Evolutionary conservation across 257 asterid species (phyloP).

Genomic region (Jacaranda copaia): DNA sequence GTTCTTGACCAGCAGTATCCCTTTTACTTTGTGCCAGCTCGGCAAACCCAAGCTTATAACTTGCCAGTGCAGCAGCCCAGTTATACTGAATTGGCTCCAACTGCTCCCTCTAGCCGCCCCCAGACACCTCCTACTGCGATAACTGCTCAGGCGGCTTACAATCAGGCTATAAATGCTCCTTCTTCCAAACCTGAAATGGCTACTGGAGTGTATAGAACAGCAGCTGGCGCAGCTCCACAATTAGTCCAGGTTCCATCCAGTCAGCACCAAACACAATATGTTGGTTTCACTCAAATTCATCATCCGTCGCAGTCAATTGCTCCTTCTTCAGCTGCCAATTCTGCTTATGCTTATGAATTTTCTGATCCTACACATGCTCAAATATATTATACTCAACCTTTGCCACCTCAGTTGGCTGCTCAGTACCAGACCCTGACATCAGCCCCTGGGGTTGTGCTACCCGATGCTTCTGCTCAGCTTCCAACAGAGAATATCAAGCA

Average conservation of each 20-base stretch:
- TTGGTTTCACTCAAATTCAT: constrained; percentile 76
- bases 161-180: constrained; percentile 54
- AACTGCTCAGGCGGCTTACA: constrained; percentile 55
- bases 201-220: constrained; percentile 64
- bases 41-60: constrained; percentile 74
- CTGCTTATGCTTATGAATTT: constrained; percentile 65
- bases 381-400: constrained; percentile 72
- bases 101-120: constrained; percentile 61
- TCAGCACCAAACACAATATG: constrained; percentile 67
- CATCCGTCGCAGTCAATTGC: constrained; percentile 78
- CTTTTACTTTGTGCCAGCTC: constrained; percentile 63
- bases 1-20: constrained; percentile 78
- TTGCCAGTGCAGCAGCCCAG: constrained; percentile 65
- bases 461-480: constrained; percentile 65
- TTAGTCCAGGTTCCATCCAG: constrained; percentile 64
- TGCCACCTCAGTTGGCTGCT: constrained; percentile 70
- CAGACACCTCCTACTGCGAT: constrained; percentile 58
- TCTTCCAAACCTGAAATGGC: constrained; percentile 70
- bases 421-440: constrained; percentile 80
- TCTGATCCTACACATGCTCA: constrained; percentile 74
- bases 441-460: constrained; percentile 46
- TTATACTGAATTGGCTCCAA: constrained; percentile 57
- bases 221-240: constrained; percentile 61
- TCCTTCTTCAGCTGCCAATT: constrained; percentile 62
- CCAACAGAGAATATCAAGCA: constrained; percentile 65